Evolutionary conservation across 257 asterid genomes (phyloP), one percentile per base, ranked within the genome.

Genomic region (Gentiana straminea): DNA sequence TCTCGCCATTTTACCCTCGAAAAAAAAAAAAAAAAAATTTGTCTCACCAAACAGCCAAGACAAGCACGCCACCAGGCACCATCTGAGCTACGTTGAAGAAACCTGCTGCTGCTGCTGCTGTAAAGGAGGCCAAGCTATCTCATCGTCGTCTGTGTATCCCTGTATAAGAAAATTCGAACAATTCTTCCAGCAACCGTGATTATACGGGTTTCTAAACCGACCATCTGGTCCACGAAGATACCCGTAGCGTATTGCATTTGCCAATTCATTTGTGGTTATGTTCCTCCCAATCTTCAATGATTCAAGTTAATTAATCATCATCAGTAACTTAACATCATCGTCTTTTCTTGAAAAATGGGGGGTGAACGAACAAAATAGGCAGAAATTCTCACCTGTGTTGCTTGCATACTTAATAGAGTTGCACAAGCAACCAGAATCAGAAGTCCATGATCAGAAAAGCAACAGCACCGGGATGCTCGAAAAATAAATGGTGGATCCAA

Each of bases 141-240:
- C 89, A 45, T 80, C 75, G 11, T 92, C 99, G 33, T 92, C 74
- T 13, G 94, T 81, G 67, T 78, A 76, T 5, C 99, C 99, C 13
- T 81, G 59, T 67, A 85, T 73, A 35, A 85, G 15, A 68, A 92
- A 92, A 79, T 88, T 94, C 0, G 91, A 70, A 79, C 94, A 92
- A 54, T 92, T 92, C 85, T 80, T 88, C 75, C 86, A 66, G 60
- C 90, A 88, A 8, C 99, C 99, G 59, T 83, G 94, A 71, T 88
- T 85, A 61, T 92, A 88, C 3, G 99, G 97, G 70, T 92, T 92
- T 58, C 95, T 69, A 58, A 92, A 92, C 46, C 78, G 79, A 35
- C 97, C 99, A 45, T 92, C 89, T 61, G 97, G 94, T 13, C 95
- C 97, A 4, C 79, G 95, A 10, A 92, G 95, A 76, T 92, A 92